Conservation (phyloP, 345 rosid species). For the Melastoma malabathricum region DNA sequence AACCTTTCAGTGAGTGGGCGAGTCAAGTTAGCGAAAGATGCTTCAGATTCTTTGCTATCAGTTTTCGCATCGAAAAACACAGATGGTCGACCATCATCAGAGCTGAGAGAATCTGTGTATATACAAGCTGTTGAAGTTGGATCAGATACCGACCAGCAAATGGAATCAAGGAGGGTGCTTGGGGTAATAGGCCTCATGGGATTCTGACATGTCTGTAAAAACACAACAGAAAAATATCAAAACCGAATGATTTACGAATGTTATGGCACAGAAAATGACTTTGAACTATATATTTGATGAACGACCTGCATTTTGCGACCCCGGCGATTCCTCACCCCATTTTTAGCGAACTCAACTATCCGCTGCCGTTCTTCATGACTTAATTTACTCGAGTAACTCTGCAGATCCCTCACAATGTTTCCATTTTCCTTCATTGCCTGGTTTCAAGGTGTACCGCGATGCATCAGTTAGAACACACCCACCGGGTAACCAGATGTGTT, state of each 20-base stretch:
- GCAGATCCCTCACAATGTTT: constrained; percentile 13
- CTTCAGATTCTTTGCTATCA: constrained; percentile 45
- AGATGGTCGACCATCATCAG: constrained; percentile 28
- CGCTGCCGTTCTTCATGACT: constrained; percentile 37
- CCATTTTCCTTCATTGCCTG: constrained; percentile 31
- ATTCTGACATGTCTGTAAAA: constrained; percentile 68
- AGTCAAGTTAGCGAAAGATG: constrained; percentile 67
- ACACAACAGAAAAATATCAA: constrained; percentile 8
- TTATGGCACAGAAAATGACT: no score
- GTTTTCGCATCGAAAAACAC: constrained; percentile 40
- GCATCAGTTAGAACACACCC: no score
- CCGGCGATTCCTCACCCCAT: constrained; percentile 70
- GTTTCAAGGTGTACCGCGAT: no score
- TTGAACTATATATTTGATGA: no score
- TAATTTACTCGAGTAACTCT: constrained; percentile 13
- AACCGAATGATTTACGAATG: neutral
- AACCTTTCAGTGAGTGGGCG: constrained; percentile 78
- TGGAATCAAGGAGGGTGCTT: constrained; percentile 68
- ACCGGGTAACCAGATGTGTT: no score
- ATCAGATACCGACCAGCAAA: constrained; percentile 94
- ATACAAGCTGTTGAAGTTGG: constrained; percentile 67
- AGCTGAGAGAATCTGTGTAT: constrained; percentile 48
- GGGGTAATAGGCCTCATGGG: constrained; percentile 73
- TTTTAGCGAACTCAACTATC: constrained; percentile 48
- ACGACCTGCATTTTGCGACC: constrained; percentile 62